Evolutionary conservation across 345 rosid genomes (phyloP).

Genomic region (Populus davidiana): DNA sequence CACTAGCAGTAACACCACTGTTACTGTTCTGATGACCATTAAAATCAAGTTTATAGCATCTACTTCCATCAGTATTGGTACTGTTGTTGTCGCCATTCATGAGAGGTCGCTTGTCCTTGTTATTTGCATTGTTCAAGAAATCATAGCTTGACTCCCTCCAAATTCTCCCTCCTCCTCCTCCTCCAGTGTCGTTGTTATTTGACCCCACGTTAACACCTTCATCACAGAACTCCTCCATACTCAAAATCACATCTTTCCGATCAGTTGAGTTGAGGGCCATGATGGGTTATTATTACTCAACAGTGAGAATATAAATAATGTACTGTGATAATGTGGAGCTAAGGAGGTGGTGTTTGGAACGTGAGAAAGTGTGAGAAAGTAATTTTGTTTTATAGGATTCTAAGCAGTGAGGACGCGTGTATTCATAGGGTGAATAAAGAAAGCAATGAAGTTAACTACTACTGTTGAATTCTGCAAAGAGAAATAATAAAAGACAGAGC

Average conservation of each 20-base stretch:
- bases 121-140: constrained; percentile 34
- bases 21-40: not conserved
- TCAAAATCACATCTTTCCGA: constrained; percentile 36
- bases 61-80: not conserved
- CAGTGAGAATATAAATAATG: not conserved
- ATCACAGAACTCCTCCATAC: constrained; percentile 28
- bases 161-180: constrained; percentile 23
- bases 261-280: constrained; percentile 44
- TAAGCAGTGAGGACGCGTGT: not conserved
- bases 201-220: constrained; percentile 19
- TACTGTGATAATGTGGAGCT: not conserved
- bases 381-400: not conserved
- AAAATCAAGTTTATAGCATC: constrained; percentile 35
- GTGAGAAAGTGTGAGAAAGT: not conserved
- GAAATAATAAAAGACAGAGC: not conserved
- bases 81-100: not conserved
- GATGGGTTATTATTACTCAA: not conserved
- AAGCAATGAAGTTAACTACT: not conserved
- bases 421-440: not conserved
- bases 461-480: not conserved
- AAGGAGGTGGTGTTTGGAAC: not conserved
- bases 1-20: not conserved
- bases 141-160: constrained; percentile 67
- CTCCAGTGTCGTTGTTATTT: not conserved
- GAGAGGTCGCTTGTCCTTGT: constrained; percentile 12